Evolutionary conservation across 345 rosid genomes (phyloP), one percentile per base, ranked within the genome.

Genomic region (Anacardium occidentale): DNA sequence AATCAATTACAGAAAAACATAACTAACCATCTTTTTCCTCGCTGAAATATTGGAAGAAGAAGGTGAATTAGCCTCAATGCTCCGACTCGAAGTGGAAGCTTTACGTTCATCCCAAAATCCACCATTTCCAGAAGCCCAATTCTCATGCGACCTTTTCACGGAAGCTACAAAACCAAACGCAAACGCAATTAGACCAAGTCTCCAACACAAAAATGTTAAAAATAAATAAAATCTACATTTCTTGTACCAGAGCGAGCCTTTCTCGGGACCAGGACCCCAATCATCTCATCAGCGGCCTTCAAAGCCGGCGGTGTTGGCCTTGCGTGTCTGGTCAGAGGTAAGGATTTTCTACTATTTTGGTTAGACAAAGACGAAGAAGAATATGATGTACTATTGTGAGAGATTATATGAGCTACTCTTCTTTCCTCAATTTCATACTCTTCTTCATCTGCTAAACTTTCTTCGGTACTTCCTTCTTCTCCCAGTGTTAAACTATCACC

Each of bases 211-310:
- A n/a, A n/a, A 59, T 55, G 2, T 13, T 10, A 48, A 18, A 29
- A 40, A 29, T n/a, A 13, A 61, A 56, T 10, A 14, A 61, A 54
- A 26, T 47, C 26, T 11, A 48, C 34, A 26, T 12, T 66, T 61
- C 40, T 26, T 53, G 10, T 66, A 83, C 86, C 89, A 75, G 93
- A 87, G 42, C 91, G 93, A 77, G 91, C 86, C 72, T 87, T 87
- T 71, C 91, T 82, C 8, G 94, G 94, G 20, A 89, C 83, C 37
- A 79, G 58, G 51, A 82, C 86, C 34, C 84, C 85, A 74, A 87
- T 84, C 81, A 84, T 77, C 78, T 83, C 88, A 62, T 84, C 84
- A 22, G 80, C 61, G 40, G 72, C 74, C 72, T 67, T 84, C 45
- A 55, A 59, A 42, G 79, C 40, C 47, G 75, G 55, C 42, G 77